Evolutionary conservation across 169 alveolate species (phyloP), one percentile per base, ranked within the genome.

Genomic region (Besnoitia besnoiti): DNA sequence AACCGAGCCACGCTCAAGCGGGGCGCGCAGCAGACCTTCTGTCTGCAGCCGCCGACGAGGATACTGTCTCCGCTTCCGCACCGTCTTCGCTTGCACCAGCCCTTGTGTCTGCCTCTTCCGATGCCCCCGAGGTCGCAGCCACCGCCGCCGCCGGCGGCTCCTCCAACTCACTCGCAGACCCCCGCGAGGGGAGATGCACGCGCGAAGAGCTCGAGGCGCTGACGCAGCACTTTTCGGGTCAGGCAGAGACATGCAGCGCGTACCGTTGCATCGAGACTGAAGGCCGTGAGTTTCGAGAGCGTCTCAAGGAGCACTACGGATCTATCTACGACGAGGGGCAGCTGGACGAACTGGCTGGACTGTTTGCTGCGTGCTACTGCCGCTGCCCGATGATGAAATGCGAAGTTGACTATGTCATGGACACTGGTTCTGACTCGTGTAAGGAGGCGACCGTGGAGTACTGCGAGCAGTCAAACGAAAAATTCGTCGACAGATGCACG

Each of bases 341-440:
- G 40, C 85, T 50, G n/a, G 92, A 80, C 35, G 88, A 51, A 24
- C 37, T 75, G 0, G 92, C 92, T 24, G 88, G 92, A 37, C 47
- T 89, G 7, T 75, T 89, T 40, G 92, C 92, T 8, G 92, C 92
- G 4, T 89, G 92, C 59, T 61, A 89, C 75, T 89, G 92, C 79
- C 76, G 92, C 0, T 89, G 92, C 51, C 92, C 92, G n/a, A 47
- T 89, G 61, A 89, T 89, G 92, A 35, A 21, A 14, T 89, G 92
- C 61, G 92, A 89, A 49, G 79, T 89, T 44, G 79, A 51, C 0
- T 89, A 89, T 30, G 79, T 89, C n/a, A 47, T 21, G 50, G 49
- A 35, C 5, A 21, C 16, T 33, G 73, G 92, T 50, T 50, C 85
- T 50, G 33, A 33, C 87, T 14, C 62, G 5, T 89, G 92, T 59